Evolutionary conservation across 2,329 filamentous ascomycete species (phyloP), one percentile per base, ranked within the genome.

Genomic region (Thelonectria olida): DNA sequence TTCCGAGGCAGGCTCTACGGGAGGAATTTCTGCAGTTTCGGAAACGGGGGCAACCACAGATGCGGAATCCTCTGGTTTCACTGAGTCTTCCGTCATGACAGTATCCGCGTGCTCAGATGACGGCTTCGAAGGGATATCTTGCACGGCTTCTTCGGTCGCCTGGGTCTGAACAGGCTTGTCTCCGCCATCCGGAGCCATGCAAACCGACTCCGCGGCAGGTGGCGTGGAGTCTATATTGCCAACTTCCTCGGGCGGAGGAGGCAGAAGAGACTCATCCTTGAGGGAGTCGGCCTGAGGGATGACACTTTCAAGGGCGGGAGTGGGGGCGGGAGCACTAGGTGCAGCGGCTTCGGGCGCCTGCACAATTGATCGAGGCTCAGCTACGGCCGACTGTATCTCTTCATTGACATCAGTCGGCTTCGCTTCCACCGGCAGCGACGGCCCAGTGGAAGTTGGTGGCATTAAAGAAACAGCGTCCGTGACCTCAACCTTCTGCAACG

Each of bases 41-140:
- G 73, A 71, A 6, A 68, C 23, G 9, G 73, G 70, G 31, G 73
- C 69, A 39, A 64, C 63, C 10, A 72, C 66, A 1, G 77, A 79
- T 3, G 76, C 77, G 4, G 77, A 79, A 39, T 79, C 76, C 31
- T 79, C 77, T 1, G 76, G 77, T 48, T 74, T 77, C 49, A 79
- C 74, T 5, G 68, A 74, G 48, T 79, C 77, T 22, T 78, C 77
- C 1, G 76, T 78, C 70, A 78, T 70, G 12, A 70, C 66, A 17
- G 76, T 78, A 38, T 78, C 73, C 0, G 69, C 63, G 7, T 74
- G 71, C n/a, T 64, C 41, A 5, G 76, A 44, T 2, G 67, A 22
- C 6, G 70, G 68, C n/a, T 64, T 71, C n/a, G 71, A 57, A 1
- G 63, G 41, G 3, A 53, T 12, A 34, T 7, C 31, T 13, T 34